These are phyloP conservation scores for Metschnikowia koreensis DNA, from an alignment of 805 yeast species.

Conservation along the genomic window DNA sequence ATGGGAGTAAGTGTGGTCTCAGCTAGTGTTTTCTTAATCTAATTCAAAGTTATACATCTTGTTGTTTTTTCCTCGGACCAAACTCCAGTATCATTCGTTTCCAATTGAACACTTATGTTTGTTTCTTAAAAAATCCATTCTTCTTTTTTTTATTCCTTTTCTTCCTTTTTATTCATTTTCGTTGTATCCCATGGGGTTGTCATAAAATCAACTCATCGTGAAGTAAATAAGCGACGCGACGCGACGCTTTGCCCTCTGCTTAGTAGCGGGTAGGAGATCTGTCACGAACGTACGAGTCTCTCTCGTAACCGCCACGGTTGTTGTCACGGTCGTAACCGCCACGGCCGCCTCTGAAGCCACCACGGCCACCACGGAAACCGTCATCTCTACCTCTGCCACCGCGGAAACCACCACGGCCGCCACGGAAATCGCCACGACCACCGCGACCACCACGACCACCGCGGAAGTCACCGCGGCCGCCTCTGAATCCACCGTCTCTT, in stretches of 20 bases:
- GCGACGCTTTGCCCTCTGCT: conserved; percentile 8
- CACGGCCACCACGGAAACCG: conserved; percentile 37
- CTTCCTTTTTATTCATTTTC: not conserved
- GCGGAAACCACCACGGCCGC: conserved; percentile 46
- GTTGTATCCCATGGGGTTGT: too few species aligned
- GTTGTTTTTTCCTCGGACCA: not conserved
- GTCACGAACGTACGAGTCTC: conserved; percentile 45
- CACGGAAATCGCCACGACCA: conserved; percentile 43
- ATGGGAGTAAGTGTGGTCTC: conserved; percentile 2
- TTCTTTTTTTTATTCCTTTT: not conserved
- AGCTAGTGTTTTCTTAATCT: conserved; percentile 11
- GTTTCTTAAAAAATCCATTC: not conserved
- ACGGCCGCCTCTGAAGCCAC: conserved; percentile 38
- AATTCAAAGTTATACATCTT: conserved; percentile 11
- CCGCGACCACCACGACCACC: conserved; percentile 18
- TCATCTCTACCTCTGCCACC: conserved; percentile 13
- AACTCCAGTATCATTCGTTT: not conserved
- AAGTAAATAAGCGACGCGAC: not conserved
- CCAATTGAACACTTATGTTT: not conserved
- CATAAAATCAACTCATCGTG: not conserved
- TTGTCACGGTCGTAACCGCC: conserved; percentile 51
- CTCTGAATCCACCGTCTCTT: conserved; percentile 42
- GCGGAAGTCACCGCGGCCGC: conserved; percentile 42
- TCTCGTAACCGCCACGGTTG: conserved; percentile 40
- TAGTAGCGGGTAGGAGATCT: conserved; percentile 77